Conservation (phyloP, 805 yeast genomes). For the Priceomyces carsonii region DNA sequence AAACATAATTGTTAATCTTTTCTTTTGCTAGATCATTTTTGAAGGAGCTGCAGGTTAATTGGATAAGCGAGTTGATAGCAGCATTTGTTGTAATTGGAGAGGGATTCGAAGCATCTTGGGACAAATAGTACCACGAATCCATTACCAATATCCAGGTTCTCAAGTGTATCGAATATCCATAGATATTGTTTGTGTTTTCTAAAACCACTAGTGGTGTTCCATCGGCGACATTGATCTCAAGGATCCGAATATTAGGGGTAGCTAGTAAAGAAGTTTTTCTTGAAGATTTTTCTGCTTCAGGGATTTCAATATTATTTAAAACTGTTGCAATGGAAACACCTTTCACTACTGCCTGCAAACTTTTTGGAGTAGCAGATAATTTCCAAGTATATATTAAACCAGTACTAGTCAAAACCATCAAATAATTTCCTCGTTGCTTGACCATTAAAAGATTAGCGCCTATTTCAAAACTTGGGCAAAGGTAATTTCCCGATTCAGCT, state of each 20-base stretch:
- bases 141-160: constrained; percentile 48
- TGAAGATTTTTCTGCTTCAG: constrained; percentile 1
- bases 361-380: constrained; percentile 20
- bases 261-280: constrained; percentile 5
- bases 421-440: constrained; percentile 28
- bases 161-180: constrained; percentile 41
- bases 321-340: constrained; percentile 56
- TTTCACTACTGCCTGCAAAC: constrained; percentile 30
- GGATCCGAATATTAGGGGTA: constrained; percentile 16
- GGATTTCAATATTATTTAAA: constrained; percentile 34
- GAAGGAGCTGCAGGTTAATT: constrained; percentile 9
- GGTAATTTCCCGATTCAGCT: constrained; percentile 44
- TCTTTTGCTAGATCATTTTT: constrained; percentile 12
- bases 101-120: neutral
- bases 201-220: constrained; percentile 48
- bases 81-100: neutral
- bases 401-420: constrained; percentile 50
- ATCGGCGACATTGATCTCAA: constrained; percentile 33
- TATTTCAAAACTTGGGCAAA: constrained; percentile 51
- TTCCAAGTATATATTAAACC: constrained; percentile 56
- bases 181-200: constrained; percentile 35
- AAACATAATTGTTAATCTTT: constrained; percentile 13
- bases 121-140: constrained; percentile 44
- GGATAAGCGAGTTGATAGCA: constrained; percentile 8
- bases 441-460: constrained; percentile 48